Percentiles rank a stretch among this genome's conserved stretches.
These are phyloP conservation scores for Verticillium zaregamsianum DNA, from an alignment of 2,329 filamentous ascomycete species.

Conservation along the genomic window DNA sequence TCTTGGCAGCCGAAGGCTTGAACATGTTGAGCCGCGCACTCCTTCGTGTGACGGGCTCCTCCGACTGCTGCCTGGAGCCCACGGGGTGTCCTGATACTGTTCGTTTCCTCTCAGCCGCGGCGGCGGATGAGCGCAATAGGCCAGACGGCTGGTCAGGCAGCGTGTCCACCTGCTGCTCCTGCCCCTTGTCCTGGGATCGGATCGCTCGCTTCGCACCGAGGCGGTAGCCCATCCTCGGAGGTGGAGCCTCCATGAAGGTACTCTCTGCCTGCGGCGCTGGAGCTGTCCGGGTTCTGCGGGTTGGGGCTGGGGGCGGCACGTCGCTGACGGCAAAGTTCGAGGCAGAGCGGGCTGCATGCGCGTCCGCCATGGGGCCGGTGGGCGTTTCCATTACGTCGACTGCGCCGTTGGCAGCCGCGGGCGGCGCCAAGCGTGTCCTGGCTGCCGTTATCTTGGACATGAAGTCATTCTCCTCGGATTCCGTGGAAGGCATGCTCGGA, in stretches of 20 bases:
- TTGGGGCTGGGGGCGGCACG: conserved; percentile 40
- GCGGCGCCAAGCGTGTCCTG: conserved; percentile 38
- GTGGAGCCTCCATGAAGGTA: conserved; percentile 51
- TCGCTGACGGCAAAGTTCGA: conserved; percentile 33
- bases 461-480: conserved; percentile 48
- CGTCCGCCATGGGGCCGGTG: conserved; percentile 40
- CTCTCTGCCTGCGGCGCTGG: conserved; percentile 39
- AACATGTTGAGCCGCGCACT: conserved; percentile 69
- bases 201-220: conserved; percentile 38
- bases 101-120: conserved; percentile 70
- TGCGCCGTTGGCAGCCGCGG: conserved; percentile 29
- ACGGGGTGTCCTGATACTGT: conserved; percentile 83
- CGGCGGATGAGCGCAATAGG: conserved; percentile 34
- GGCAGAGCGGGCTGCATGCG: conserved; percentile 22
- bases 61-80: conserved; percentile 42
- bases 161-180: conserved; percentile 29
- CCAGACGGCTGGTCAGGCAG: conserved; percentile 35
- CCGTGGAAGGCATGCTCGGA: conserved; percentile 34
- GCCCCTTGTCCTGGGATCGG: conserved; percentile 31
- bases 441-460: conserved; percentile 52
- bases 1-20: conserved; percentile 63
- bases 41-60: conserved; percentile 64
- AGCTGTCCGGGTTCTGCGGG: conserved; percentile 49
- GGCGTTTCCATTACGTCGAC: conserved; percentile 63
- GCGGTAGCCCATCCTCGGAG: conserved; percentile 57